Percentiles rank a stretch among this genome's conserved stretches.
Evolutionary conservation across 305 asterid genomes (phyloP).

Genomic region (Petunia hybrid): DNA sequence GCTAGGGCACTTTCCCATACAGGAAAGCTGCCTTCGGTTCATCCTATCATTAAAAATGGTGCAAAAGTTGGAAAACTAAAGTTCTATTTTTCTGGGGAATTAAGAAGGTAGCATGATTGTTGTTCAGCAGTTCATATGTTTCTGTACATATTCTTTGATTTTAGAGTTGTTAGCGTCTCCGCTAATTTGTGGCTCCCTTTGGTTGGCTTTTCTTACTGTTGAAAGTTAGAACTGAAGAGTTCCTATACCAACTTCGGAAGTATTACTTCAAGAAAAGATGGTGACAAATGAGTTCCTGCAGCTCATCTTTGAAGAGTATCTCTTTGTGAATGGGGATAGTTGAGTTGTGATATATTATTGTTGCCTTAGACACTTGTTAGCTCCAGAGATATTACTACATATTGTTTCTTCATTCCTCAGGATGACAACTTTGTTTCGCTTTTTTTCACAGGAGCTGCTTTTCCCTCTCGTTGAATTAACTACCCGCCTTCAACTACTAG

Average conservation of each 20-base stretch:
- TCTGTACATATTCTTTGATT: conserved; percentile 21
- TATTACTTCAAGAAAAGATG: not conserved
- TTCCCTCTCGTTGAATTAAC: conserved; percentile 60
- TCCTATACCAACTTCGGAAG: not conserved
- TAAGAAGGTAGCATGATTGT: conserved; percentile 13
- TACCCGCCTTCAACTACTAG: conserved; percentile 59
- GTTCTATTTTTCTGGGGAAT: not conserved
- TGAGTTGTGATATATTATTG: conserved; percentile 15
- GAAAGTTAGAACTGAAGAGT: not conserved
- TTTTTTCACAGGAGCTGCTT: conserved; percentile 73
- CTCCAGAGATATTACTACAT: not conserved
- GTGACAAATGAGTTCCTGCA: not conserved
- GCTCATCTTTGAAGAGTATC: not conserved
- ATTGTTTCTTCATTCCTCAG: conserved; percentile 34
- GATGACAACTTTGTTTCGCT: conserved; percentile 28
- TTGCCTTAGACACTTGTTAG: not conserved
- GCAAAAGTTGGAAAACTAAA: conserved; percentile 8
- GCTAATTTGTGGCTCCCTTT: conserved; percentile 24
- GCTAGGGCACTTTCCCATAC: conserved; percentile 21
- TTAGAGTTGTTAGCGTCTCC: not conserved
- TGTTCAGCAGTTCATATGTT: not conserved
- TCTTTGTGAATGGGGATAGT: not conserved
- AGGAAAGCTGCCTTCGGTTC: conserved; percentile 11
- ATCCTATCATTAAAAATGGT: conserved; percentile 20
- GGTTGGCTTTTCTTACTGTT: not conserved